Evolutionary conservation across 2,329 filamentous ascomycete genomes (phyloP), one percentile per base, ranked within the genome.

Genomic region (Colletotrichum orbiculare): DNA sequence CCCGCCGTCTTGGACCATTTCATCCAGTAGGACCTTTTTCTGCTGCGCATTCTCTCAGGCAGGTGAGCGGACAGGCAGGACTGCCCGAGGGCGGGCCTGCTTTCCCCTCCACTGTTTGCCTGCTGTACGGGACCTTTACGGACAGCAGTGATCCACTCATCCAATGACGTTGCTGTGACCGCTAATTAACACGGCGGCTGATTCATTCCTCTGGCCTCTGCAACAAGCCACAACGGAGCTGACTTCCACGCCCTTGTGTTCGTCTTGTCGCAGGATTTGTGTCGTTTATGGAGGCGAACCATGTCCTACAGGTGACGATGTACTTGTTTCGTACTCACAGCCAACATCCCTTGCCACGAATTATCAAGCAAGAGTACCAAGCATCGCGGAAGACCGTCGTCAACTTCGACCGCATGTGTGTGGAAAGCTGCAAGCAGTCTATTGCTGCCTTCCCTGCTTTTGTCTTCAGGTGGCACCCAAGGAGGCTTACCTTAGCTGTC

Each of bases 111-210:
- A 6, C 33, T 48, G 46, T 34, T 48, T 45, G 52, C 11, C 35
- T 38, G 48, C 13, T 17, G 15, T 15, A 11, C 5, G 15, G 17
- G 13, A 15, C 50, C 52, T 13, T 17, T 34, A 43, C 35, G 48
- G 47, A 48, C 34, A 37, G 48, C 41, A 48, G 42, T 38, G n/a
- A 15, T 42, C 59, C 63, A 57, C 63, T 35, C 58, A 41, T 53
- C 58, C 63, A 63, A 66, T 66, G 63, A 66, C 63, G 58, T 66
- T 66, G 38, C 52, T 17, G 63, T 65, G 62, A 62, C 62, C 59
- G 53, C 58, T 59, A 57, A 52, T 17, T 17, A 17, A 17, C 17
- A 17, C 17, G 17, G 17, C 17, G 17, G 59, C 37, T 54, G 49
- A 42, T 54, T 54, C 50, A 43, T 38, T 46, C 41, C 50, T 65